Evolutionary conservation across 192 early-diverging fungal species (phyloP), one percentile per base, ranked within the genome.

Genomic region (Haplosporangium gracile): DNA sequence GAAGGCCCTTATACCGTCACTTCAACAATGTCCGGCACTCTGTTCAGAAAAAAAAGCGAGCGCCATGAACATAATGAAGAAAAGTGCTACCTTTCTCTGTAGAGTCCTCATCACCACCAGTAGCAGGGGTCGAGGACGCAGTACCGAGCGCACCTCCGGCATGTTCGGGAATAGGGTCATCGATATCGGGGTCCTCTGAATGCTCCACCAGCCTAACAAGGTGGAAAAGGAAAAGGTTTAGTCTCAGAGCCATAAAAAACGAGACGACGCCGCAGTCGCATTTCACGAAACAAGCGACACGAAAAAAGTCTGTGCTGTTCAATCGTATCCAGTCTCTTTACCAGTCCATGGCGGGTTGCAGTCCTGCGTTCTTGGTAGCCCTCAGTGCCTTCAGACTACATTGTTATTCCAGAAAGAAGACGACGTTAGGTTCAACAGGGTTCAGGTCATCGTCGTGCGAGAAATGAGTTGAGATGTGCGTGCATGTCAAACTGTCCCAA

Each of bases 261-360:
- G 8, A 10, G 53, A n/a, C 9, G 57, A 60, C 5, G 40, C 69
- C 69, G 69, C 38, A 70, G 34, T 22, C 26, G 38, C 36, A 36
- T 36, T 36, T 22, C 68, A 38, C 6, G 20, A 13, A 24, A 36
- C 2, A 34, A 42, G 18, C 69, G 34, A 38, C 39, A 70, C 69
- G n/a, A 70, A 18, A 42, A 40, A 40, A 8, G 0, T 0, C 69
- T n/a, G 18, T 22, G 13, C 16, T 7, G 69, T 20, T 34, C 32
- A 34, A 18, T 77, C 34, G 8, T 39, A 10, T 53, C 38, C 36
- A n/a, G 45, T 34, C 11, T 38, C 18, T 34, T 42, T 89, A 95
- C 96, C 96, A 97, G 78, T 97, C 96, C 94, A 97, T 94, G 1
- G 96, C 96, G 36, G 95, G 92, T 81, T 97, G 96, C 43, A 97